Evolutionary conservation across 495 filamentous ascomycete genomes (phyloP).

Genomic region (Lepidopterella palustris): DNA sequence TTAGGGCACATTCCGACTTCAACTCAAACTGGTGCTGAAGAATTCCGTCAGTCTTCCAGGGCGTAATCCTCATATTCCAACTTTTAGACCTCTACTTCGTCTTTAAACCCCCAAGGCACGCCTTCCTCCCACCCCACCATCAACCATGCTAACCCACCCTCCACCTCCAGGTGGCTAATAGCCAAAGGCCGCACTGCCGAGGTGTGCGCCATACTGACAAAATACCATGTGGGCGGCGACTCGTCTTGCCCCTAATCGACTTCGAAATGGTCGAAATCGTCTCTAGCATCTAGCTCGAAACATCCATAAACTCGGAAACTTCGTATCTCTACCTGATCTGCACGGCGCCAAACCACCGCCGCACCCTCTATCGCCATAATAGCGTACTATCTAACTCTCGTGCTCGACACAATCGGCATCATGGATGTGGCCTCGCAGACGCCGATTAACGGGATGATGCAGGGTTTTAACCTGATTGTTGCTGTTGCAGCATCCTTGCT

Average conservation of each 20-base stretch:
- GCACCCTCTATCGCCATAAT: slow-evolving; percentile 34
- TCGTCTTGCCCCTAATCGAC: slow-evolving; percentile 24
- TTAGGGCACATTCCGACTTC: neutral
- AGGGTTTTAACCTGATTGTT: slow-evolving; percentile 49
- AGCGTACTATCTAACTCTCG: slow-evolving; percentile 37
- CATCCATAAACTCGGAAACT: slow-evolving; percentile 23
- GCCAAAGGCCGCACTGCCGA: slow-evolving; percentile 58
- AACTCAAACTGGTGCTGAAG: neutral
- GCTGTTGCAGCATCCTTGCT: slow-evolving; percentile 45
- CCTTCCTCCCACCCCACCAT: neutral
- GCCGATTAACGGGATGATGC: slow-evolving; percentile 49
- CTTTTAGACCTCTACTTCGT: neutral
- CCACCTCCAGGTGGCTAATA: slow-evolving; percentile 34
- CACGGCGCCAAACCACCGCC: slow-evolving; percentile 31
- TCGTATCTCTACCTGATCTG: slow-evolving; percentile 28
- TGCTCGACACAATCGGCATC: slow-evolving; percentile 49
- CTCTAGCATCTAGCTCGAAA: slow-evolving; percentile 32
- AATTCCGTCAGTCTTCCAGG: neutral
- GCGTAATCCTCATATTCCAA: neutral
- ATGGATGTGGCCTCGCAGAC: slow-evolving; percentile 43
- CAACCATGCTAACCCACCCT: neutral
- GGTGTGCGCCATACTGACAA: slow-evolving; percentile 52
- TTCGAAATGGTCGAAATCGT: slow-evolving; percentile 29
- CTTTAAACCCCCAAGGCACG: neutral
- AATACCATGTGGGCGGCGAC: slow-evolving; percentile 34